Conservation (phyloP, 2,329 filamentous ascomycete species). For the Endoconidiophora laricicola region DNA sequence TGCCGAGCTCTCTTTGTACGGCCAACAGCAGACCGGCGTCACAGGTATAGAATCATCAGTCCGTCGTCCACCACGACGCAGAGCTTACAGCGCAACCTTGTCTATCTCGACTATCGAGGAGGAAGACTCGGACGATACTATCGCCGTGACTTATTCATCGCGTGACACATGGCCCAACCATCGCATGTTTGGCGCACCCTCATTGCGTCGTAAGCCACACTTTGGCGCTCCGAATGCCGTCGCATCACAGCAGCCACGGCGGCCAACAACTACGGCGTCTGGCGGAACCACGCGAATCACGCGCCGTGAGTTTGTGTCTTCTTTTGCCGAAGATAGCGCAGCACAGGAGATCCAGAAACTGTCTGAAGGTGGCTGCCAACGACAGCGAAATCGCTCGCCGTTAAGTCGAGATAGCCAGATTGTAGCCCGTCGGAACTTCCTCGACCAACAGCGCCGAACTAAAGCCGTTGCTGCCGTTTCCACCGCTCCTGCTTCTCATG, state of each 20-base stretch:
- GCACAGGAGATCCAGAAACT: too few species aligned
- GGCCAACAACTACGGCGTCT: not conserved
- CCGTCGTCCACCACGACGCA: slow-evolving; percentile 2
- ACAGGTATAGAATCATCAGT: not conserved
- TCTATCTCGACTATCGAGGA: slow-evolving; percentile 12
- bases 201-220: slow-evolving; percentile 4
- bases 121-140: slow-evolving; percentile 12
- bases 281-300: not conserved
- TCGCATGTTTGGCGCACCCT: not conserved
- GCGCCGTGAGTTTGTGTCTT: not conserved
- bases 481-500: not conserved
- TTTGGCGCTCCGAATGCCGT: not conserved
- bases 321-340: too few species aligned
- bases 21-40: not conserved
- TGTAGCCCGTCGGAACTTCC: slow-evolving; percentile 5
- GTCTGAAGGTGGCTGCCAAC: not conserved
- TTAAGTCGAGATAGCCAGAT: slow-evolving; percentile 6
- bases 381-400: slow-evolving; percentile 2
- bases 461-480: not conserved
- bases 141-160: slow-evolving; percentile 4
- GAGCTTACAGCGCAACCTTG: slow-evolving; percentile 3
- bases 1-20: not conserved
- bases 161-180: slow-evolving; percentile 11
- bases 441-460: slow-evolving; percentile 1
- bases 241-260: not conserved